These are phyloP conservation scores for Halteria grandinella DNA, from an alignment of 73 alveolate species.

Conservation along the genomic window DNA sequence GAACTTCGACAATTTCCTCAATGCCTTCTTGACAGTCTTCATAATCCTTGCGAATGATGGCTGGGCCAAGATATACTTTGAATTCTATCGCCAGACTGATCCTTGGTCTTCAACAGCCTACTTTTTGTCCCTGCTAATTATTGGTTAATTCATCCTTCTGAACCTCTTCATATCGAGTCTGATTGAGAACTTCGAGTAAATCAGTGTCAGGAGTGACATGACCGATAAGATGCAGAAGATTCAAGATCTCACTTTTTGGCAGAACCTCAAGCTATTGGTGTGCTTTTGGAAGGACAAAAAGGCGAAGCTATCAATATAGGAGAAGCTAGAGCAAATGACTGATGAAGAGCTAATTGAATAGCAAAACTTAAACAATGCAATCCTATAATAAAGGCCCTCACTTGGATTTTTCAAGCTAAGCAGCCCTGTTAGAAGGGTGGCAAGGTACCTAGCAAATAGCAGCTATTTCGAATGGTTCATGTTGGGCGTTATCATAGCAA, in stretches of 20 bases:
- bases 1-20: conserved; percentile 48
- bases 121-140: conserved; percentile 49
- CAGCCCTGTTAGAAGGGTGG: not conserved
- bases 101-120: conserved; percentile 30
- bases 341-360: not conserved
- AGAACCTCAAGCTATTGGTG: too few species aligned
- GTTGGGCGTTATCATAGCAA: conserved; percentile 17
- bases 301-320: too few species aligned
- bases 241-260: not conserved
- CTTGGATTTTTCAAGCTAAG: not conserved
- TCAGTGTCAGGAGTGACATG: not conserved
- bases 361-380: not conserved
- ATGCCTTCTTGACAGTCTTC: conserved; percentile 42
- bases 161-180: conserved; percentile 73
- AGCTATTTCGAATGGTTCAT: conserved; percentile 24
- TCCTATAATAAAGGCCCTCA: not conserved
- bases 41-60: conserved; percentile 58
- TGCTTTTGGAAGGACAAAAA: too few species aligned
- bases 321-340: not conserved
- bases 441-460: not conserved
- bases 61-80: conserved; percentile 57
- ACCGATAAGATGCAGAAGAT: not conserved
- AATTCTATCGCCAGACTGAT: conserved; percentile 45
- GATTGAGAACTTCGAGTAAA: conserved; percentile 52
- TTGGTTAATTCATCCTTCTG: conserved; percentile 61